These are phyloP conservation scores for Austroboletus niveus DNA, from an alignment of 1,284 basidiomycete genomes.

Conservation along the genomic window DNA sequence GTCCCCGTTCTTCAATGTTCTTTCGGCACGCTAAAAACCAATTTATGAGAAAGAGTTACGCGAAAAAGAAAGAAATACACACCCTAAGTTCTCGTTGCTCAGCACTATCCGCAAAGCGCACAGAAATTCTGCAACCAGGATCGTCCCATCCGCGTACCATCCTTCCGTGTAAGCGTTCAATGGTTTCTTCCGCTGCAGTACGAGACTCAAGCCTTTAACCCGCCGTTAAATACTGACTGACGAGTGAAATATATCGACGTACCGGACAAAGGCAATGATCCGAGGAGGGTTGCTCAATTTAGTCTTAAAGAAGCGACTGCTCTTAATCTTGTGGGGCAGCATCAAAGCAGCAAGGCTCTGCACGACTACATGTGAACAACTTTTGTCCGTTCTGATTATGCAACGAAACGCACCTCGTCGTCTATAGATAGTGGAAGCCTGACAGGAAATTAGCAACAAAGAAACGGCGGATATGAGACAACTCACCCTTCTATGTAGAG, in stretches of 20 bases:
- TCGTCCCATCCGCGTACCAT: conserved; percentile 77
- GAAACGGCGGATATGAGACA: neutral
- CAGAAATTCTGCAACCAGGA: conserved; percentile 66
- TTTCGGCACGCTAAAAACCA: conserved; percentile 41
- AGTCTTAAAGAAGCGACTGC: conserved; percentile 72
- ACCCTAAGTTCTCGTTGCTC: conserved; percentile 49
- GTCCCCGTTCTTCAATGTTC: conserved; percentile 52
- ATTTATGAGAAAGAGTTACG: neutral
- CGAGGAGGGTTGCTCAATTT: conserved; percentile 68
- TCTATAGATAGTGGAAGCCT: conserved; percentile 61
- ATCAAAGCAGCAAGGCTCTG: conserved; percentile 61
- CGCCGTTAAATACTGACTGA: neutral
- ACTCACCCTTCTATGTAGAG: conserved; percentile 69
- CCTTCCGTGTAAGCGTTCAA: conserved; percentile 69
- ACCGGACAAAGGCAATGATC: conserved; percentile 77
- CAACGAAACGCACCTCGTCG: conserved; percentile 32
- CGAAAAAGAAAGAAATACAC: conserved; percentile 16
- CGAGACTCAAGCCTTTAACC: conserved; percentile 61
- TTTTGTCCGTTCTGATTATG: neutral
- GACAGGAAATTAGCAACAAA: conserved; percentile 7
- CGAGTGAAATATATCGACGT: conserved; percentile 17
- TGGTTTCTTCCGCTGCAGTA: conserved; percentile 64
- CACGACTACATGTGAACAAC: neutral
- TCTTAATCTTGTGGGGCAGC: conserved; percentile 62
- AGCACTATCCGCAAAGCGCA: conserved; percentile 68